Base-by-base conservation (phyloP, 768 basidiomycete species). In the Boletus tomentosulus region DNA sequence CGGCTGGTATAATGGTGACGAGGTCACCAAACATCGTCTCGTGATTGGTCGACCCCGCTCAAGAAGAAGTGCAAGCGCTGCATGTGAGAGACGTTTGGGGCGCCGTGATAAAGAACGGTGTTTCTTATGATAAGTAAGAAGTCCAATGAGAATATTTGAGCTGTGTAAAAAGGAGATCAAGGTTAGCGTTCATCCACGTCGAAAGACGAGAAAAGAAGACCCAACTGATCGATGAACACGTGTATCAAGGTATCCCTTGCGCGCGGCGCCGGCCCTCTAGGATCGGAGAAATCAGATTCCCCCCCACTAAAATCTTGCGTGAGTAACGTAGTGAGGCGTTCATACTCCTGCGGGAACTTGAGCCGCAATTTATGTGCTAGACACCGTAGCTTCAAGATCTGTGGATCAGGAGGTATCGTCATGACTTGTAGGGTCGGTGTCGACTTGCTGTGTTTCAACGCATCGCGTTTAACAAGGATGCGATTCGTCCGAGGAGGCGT, bases 121-220 rank as follows among this genome's bases (percentile, higher is more conserved):
- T 51, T 78, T 82, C 65, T 82, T 84, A 48, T 87, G 69, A 68
- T 86, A 82, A 28, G 77, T 81, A n/a, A 92, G 67, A 51, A 92
- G 78, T 33, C 91, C 91, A 56, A 94, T 85, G 44, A 93, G 80
- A 57, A 94, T 92, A 65, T 94, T 94, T 15, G 91, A 93, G 60
- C 91, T 92, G 60, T 45, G 28, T 0, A 46, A 35, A 28, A 16
- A 1, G n/a, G 24, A 13, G 34, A 39, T 46, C 2, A 41, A 3
- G 9, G 53, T 68, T 52, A 67, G 52, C 31, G 38, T 10, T 9
- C 15, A 19, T 31, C 42, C 33, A 27, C 19, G 16, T 22, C 6
- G 48, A 28, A 15, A 33, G 15, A 45, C 13, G 7, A 8, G 13
- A 16, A 45, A 22, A 22, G 12, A 37, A 28, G 25, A 72, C 76